Evolutionary conservation across 2,329 filamentous ascomycete genomes (phyloP), one percentile per base, ranked within the genome.

Genomic region (Colletotrichum sp.): DNA sequence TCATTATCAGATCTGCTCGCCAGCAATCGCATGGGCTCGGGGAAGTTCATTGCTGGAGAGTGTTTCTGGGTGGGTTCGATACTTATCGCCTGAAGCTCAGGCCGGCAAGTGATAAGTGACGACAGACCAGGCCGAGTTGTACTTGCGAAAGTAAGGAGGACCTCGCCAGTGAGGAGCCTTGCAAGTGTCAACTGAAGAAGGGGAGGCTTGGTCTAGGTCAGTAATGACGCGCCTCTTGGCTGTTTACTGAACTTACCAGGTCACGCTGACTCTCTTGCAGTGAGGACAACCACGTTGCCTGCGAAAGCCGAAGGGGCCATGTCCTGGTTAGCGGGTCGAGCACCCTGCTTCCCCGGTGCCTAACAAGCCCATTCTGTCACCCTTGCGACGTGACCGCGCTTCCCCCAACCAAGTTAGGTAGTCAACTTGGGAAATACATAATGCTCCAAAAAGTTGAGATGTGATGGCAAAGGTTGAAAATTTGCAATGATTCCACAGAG

Each of bases 331-430:
- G 73, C 73, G 73, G 73, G 64, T 64, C 64, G 49, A 73, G 15
- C 70, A 73, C 64, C 70, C 34, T 73, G 73, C 73, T 76, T 76
- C 73, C 73, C 73, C 73, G 73, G 73, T 69, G 64, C 64, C 64
- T 76, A 73, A 36, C 57, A 69, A 65, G 70, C 73, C 73, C 34
- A 65, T 76, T 73, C 73, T 65, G 44, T 65, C 73, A 65, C 65
- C 49, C 67, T 60, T 76, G 73, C 71, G 39, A 60, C 39, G 62
- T 52, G 72, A 62, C 21, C 16, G 39, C 73, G 39, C 69, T 72
- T 76, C 44, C 16, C 69, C 69, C 63, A 67, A 64, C 63, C 73
- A 26, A 65, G 64, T 64, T 73, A 32, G 63, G 69, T 62, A 55
- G 55, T 55, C 60, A 67, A 16, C 16, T 49, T 69, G 73, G 12